Evolutionary conservation across 1,139 yeast species (phyloP).

Genomic region (Geotrichum carabidarum): DNA sequence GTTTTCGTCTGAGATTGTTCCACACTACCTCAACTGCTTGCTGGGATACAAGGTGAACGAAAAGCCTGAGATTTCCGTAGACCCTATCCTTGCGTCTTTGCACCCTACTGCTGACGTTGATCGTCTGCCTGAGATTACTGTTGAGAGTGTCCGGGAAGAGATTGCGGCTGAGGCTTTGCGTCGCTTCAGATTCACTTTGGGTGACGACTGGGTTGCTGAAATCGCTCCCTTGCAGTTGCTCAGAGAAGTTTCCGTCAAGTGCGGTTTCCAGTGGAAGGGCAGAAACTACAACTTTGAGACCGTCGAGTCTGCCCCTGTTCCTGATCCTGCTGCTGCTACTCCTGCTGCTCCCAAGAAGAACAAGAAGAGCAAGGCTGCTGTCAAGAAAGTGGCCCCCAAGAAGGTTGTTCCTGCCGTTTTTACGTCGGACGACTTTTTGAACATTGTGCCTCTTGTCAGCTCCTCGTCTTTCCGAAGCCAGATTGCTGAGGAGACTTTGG

Average conservation of each 20-base stretch:
- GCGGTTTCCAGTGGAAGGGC: constrained; percentile 83
- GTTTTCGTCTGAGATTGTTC: constrained; percentile 54
- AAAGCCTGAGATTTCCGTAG: constrained; percentile 19
- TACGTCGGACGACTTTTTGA: constrained; percentile 51
- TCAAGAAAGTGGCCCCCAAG: constrained; percentile 32
- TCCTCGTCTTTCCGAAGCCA: constrained; percentile 62
- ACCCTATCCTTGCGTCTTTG: constrained; percentile 30
- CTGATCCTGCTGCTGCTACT: constrained; percentile 27
- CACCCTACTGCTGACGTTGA: constrained; percentile 41
- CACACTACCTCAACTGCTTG: constrained; percentile 70
- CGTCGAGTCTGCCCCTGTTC: constrained; percentile 37
- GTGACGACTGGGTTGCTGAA: constrained; percentile 45
- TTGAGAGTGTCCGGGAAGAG: constrained; percentile 43
- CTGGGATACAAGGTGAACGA: constrained; percentile 32
- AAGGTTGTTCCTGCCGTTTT: constrained; percentile 28
- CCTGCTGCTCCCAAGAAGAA: constrained; percentile 31
- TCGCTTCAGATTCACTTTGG: constrained; percentile 55
- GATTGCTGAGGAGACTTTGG: constrained; percentile 73
- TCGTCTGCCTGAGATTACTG: constrained; percentile 46
- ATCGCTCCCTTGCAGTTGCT: constrained; percentile 42
- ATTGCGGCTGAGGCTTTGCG: constrained; percentile 49
- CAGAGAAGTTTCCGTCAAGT: constrained; percentile 68
- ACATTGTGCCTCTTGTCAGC: constrained; percentile 69
- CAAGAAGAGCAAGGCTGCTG: constrained; percentile 42
- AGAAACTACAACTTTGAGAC: constrained; percentile 45